Percentiles rank a stretch among this genome's conserved stretches.
phyloP scores from a whole-genome alignment of 148 eudicot genomes.

The Rhododendron simsii region DNA sequence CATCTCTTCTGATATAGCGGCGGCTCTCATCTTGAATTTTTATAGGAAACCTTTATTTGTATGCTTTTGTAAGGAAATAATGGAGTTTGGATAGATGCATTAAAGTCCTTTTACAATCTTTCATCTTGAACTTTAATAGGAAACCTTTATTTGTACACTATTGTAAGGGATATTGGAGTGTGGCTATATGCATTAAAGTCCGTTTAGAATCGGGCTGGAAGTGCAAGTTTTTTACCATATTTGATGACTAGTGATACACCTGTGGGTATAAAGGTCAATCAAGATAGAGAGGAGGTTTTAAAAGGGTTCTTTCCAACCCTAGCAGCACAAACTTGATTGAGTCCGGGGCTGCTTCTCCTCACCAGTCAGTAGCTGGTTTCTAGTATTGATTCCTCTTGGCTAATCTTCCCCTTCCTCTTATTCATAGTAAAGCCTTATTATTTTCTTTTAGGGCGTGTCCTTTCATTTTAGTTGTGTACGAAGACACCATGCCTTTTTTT shows the following conservation, averaged over 20 bases:
- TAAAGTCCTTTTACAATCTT: too few relatives aligned
- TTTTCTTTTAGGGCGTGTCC: background rate
- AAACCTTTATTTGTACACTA: too few relatives aligned
- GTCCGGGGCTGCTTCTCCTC: background rate
- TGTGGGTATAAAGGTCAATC: slow-evolving; percentile 3
- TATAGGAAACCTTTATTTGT: background rate
- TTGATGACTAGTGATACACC: background rate
- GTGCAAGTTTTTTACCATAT: background rate
- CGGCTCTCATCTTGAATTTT: background rate
- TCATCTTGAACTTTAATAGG: too few relatives aligned
- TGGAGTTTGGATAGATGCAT: background rate
- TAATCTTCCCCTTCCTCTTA: background rate
- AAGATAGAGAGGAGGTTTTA: slow-evolving; percentile 5
- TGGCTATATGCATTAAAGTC: background rate
- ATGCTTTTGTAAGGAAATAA: background rate
- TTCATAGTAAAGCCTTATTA: background rate
- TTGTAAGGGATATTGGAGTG: too few relatives aligned
- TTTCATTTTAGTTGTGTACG: background rate
- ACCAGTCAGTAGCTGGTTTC: background rate
- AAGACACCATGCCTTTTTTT: background rate
- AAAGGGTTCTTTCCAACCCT: background rate
- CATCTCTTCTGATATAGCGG: background rate
- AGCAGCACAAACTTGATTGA: background rate
- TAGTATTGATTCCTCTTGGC: background rate
- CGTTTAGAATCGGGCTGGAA: background rate